Conservation (phyloP, 768 basidiomycete genomes). For the Pluteus cervinus region DNA sequence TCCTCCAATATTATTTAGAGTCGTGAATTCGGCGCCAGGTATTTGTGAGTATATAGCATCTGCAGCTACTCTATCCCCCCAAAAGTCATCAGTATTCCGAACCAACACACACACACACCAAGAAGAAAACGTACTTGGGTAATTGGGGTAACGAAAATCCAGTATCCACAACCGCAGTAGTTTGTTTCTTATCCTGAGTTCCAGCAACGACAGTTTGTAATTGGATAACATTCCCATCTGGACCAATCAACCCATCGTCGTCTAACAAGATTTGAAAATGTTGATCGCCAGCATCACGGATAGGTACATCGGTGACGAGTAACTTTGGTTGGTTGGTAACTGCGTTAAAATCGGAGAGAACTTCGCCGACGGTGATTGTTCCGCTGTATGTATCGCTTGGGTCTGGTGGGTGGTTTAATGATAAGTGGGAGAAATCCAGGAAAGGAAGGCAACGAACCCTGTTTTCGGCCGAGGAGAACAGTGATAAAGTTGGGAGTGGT, state of each 20-base stretch:
- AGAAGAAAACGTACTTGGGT: slow-evolving; percentile 30
- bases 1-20: slow-evolving; percentile 32
- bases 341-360: slow-evolving; percentile 40
- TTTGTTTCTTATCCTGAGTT: slow-evolving; percentile 34
- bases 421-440: background rate
- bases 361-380: slow-evolving; percentile 56
- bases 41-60: slow-evolving; percentile 57
- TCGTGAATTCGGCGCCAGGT: slow-evolving; percentile 42
- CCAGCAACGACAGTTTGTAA: slow-evolving; percentile 40
- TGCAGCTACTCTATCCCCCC: slow-evolving; percentile 36
- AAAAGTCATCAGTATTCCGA: slow-evolving; percentile 10
- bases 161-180: slow-evolving; percentile 62
- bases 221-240: slow-evolving; percentile 45
- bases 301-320: slow-evolving; percentile 35
- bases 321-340: slow-evolving; percentile 48
- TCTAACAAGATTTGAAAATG: slow-evolving; percentile 67
- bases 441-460: slow-evolving; percentile 21
- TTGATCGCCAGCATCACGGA: slow-evolving; percentile 40
- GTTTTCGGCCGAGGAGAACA: slow-evolving; percentile 54
- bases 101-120: slow-evolving; percentile 5
- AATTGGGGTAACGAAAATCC: slow-evolving; percentile 67
- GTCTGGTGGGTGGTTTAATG: slow-evolving; percentile 27
- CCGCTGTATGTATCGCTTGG: slow-evolving; percentile 48
- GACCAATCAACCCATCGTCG: slow-evolving; percentile 53
- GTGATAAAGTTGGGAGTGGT: slow-evolving; percentile 58